Base-by-base conservation (phyloP, 73 alveolate species). In the Paramecium caudatum region DNA sequence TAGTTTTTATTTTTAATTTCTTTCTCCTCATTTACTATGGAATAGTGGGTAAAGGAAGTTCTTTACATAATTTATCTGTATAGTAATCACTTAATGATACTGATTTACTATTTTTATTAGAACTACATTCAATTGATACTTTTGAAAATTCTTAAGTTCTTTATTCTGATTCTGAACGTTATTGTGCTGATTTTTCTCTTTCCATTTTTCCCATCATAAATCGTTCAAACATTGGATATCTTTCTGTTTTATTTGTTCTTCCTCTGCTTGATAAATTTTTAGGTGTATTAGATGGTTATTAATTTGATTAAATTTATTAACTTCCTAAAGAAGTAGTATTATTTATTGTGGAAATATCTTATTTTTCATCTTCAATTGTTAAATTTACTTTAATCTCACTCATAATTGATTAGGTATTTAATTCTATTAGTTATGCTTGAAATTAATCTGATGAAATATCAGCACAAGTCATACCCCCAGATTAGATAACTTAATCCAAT, bases 381-480 rank as follows among this genome's bases (percentile, higher is more conserved):
- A 74, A 36, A 27, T 15, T 41, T 19, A 74, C 19, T 27, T 74
- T 74, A 4, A 74, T 19, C 9, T 74, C 88, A 27, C 55, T 27
- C 9, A 39, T 39, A 4, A 34, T 68, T 2, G 88, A 39, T 34
- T 74, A 37, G 19, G 47, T 9, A 37, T 36, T 74, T 27, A 12
- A 39, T 45, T 74, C 62, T 8, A 74, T 74, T 15, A 74, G 32
- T 74, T 74, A 12, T 4, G 47, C 88, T n/a, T 74, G 21, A 74
- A 74, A 74, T 17, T 36, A 74, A 74, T 74, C 88, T 16, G 92
- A 85, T 3, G 82, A 62, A 8, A 85, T 85, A 39, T 94, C 97
- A 82, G 96, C 91, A 25, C 82, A 91, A 63, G 96, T 74, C 46
- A 46, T 61, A 15, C 46, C 87, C 47, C 91, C 91, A 16, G 48